Evolutionary conservation across 2,329 filamentous ascomycete species (phyloP).

Genomic region (Plenodomus tracheiphilus): DNA sequence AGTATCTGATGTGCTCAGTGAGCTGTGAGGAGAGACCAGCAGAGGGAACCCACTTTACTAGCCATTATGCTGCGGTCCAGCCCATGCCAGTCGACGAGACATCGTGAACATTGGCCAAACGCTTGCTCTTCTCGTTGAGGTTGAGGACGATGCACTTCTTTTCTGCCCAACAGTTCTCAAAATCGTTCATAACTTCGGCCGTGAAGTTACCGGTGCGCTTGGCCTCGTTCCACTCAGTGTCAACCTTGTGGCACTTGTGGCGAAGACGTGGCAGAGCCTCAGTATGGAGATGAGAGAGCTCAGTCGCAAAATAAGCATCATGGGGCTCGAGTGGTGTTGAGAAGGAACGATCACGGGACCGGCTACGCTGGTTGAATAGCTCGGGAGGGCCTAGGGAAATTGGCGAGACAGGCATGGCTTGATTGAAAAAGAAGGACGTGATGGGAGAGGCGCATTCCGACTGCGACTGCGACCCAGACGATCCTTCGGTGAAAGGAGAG

Average conservation of each 20-base stretch:
- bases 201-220: constrained; percentile 25
- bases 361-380: constrained; percentile 12
- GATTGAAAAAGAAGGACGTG: constrained; percentile 21
- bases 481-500: constrained; percentile 27
- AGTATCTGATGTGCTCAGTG: constrained; percentile 7
- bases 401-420: constrained; percentile 32
- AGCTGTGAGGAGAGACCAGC: constrained; percentile 9
- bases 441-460: constrained; percentile 31
- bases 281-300: constrained; percentile 45
- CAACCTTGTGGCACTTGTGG: constrained; percentile 43
- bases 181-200: constrained; percentile 32
- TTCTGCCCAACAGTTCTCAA: constrained; percentile 46
- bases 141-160: constrained; percentile 38
- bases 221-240: constrained; percentile 38
- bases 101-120: constrained; percentile 27
- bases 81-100: constrained; percentile 37
- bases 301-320: constrained; percentile 37
- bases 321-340: constrained; percentile 40
- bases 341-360: constrained; percentile 37
- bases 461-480: constrained; percentile 31
- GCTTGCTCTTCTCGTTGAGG: constrained; percentile 37
- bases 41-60: constrained; percentile 29
- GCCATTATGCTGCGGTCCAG: constrained; percentile 39
- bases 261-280: constrained; percentile 49
- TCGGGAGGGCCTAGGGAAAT: constrained; percentile 31